Evolutionary conservation across 2,329 filamentous ascomycete species (phyloP), one percentile per base, ranked within the genome.

Genomic region (Hymenoscyphus occultus): DNA sequence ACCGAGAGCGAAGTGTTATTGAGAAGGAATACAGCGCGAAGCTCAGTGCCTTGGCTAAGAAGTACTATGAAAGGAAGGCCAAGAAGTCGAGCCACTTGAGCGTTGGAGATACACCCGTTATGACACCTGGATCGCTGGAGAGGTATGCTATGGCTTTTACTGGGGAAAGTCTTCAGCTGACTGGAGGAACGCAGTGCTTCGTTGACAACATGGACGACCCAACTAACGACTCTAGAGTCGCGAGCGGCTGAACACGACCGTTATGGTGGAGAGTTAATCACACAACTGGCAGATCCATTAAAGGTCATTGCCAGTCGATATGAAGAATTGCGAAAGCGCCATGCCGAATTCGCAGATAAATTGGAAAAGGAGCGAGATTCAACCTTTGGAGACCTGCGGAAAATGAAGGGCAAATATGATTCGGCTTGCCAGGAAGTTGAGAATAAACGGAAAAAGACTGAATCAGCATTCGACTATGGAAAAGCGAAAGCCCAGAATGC

Each of bases 21-120:
- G 95, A 99, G 80, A 97, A 97, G 80, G 96, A 99, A 77, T 98
- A 99, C 78, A 90, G 92, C 73, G 85, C 90, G 69, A 98, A 94
- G 79, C 87, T 99, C 69, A 90, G 86, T 71, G 88, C 87, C 2
- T 82, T 99, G 60, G 95, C 94, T 63, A 96, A 95, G 82, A 97
- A 95, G 77, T 98, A 97, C 81, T 95, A 92, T 75, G 96, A 99
- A 74, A 96, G 96, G 82, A 99, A 98, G 82, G 88, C 91, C 58
- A 93, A 89, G 79, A 97, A 95, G 80, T 90, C 90, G 56, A 90
- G 92, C 71, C 89, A 84, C 73, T 78, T 99, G 72, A 97, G 93
- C 76, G 95, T 98, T 62, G 95, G 95, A 74, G 95, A 99, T 74
- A 95, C 89, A 31, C 95, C 95, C 45, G 86, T 87, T 65, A 90